Conservation (phyloP, 2,329 filamentous ascomycete genomes). For the Penicillium sp. region DNA sequence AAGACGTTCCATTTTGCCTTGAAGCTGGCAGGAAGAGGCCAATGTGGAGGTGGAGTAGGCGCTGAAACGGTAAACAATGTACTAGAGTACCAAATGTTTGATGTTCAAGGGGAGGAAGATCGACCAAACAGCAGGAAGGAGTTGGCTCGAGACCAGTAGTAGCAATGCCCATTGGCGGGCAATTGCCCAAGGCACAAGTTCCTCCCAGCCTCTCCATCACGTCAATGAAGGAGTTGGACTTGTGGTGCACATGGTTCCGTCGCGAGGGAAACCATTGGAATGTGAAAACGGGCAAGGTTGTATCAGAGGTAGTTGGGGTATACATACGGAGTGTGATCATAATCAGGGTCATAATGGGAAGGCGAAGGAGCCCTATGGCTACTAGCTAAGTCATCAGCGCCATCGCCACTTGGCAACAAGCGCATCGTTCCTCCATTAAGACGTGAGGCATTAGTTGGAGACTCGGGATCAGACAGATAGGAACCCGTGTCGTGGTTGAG, state of each 20-base stretch:
- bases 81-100: constrained; percentile 6
- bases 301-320: constrained; percentile 14
- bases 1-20: constrained; percentile 17
- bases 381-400: constrained; percentile 35
- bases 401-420: constrained; percentile 42
- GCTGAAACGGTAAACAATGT: constrained; percentile 1
- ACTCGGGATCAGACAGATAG: constrained; percentile 33
- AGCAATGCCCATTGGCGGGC: constrained; percentile 8
- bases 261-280: constrained; percentile 29
- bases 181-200: neutral
- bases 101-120: constrained; percentile 11
- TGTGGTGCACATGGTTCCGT: constrained; percentile 14
- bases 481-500: constrained; percentile 32
- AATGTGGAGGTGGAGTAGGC: neutral
- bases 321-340: constrained; percentile 42
- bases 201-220: neutral
- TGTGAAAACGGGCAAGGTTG: constrained; percentile 16
- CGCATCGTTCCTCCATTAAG: constrained; percentile 47
- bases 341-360: constrained; percentile 30
- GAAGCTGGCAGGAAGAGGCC: neutral
- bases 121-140: neutral
- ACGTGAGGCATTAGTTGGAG: constrained; percentile 25
- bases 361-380: constrained; percentile 28
- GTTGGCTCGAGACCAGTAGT: neutral
- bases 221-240: constrained; percentile 14